A percentile compares a stretch with the other conserved stretches of the same genome.
Conservation (phyloP, 139 green algal species). For the Chlorella sp. region DNA sequence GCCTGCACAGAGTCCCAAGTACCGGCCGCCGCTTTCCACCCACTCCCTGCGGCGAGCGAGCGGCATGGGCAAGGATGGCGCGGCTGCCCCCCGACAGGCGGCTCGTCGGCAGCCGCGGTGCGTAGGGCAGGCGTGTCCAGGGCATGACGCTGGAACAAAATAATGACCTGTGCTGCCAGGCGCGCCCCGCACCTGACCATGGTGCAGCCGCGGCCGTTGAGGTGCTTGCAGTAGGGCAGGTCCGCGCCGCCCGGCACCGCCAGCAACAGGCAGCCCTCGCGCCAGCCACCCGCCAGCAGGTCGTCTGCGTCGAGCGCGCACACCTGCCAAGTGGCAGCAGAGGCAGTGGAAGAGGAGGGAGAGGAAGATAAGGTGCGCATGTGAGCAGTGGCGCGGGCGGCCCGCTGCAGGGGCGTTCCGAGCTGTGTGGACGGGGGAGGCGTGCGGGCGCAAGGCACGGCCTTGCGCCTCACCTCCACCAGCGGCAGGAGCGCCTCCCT, state of each 20-base stretch:
- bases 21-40: slow-evolving; percentile 56
- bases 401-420: background rate
- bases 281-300: slow-evolving; percentile 61
- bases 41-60: no score
- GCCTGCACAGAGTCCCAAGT: slow-evolving; percentile 76
- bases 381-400: background rate
- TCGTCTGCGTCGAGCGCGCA: slow-evolving; percentile 34
- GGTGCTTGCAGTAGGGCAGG: slow-evolving; percentile 71
- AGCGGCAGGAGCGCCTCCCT: slow-evolving; percentile 23
- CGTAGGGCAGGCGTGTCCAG: no score
- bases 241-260: slow-evolving; percentile 79
- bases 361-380: background rate
- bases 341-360: background rate
- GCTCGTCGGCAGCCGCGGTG: no score
- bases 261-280: slow-evolving; percentile 38
- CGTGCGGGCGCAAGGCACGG: background rate
- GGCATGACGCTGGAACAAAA: no score
- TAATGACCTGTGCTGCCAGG: no score
- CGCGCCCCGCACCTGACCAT: slow-evolving; percentile 54
- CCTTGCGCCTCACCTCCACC: slow-evolving; percentile 1
- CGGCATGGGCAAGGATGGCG: no score
- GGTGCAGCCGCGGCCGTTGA: slow-evolving; percentile 70
- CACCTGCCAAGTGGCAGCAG: no score
- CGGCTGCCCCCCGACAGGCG: no score
- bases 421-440: background rate